These are phyloP conservation scores for Termitomyces sp. DNA, from an alignment of 768 basidiomycete species.

Conservation along the genomic window DNA sequence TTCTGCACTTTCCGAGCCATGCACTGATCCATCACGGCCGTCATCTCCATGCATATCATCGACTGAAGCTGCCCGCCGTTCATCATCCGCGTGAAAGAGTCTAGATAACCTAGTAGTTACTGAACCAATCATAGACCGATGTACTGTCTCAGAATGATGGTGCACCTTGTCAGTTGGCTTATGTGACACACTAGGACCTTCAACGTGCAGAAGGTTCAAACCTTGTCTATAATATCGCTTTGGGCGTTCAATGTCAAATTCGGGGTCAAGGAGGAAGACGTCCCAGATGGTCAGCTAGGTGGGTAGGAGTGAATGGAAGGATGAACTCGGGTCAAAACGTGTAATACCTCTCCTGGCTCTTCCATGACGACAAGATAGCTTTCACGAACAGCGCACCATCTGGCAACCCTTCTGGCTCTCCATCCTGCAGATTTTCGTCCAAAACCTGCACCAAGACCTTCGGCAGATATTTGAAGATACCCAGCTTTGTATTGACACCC, in stretches of 20 bases:
- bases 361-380: constrained; percentile 85
- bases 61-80: constrained; percentile 13
- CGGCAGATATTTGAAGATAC: constrained; percentile 58
- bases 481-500: constrained; percentile 93
- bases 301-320: neutral
- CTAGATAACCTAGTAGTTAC: constrained; percentile 45
- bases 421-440: constrained; percentile 64
- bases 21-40: constrained; percentile 6
- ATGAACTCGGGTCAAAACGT: neutral
- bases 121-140: constrained; percentile 42
- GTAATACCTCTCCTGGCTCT: constrained; percentile 79
- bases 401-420: constrained; percentile 57
- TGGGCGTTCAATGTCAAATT: constrained; percentile 90
- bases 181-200: constrained; percentile 13
- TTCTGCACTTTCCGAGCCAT: constrained; percentile 17
- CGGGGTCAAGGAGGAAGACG: constrained; percentile 86
- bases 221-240: constrained; percentile 86
- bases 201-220: constrained; percentile 57
- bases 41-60: constrained; percentile 9
- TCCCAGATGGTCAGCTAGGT: constrained; percentile 86
- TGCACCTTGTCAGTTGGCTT: constrained; percentile 7
- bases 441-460: constrained; percentile 52
- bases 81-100: constrained; percentile 34
- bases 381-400: constrained; percentile 93
- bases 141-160: constrained; percentile 24